Evolutionary conservation across 371 early-diverging fungal species (phyloP), one percentile per base, ranked within the genome.

Genomic region (Syncephalastrum sp.): DNA sequence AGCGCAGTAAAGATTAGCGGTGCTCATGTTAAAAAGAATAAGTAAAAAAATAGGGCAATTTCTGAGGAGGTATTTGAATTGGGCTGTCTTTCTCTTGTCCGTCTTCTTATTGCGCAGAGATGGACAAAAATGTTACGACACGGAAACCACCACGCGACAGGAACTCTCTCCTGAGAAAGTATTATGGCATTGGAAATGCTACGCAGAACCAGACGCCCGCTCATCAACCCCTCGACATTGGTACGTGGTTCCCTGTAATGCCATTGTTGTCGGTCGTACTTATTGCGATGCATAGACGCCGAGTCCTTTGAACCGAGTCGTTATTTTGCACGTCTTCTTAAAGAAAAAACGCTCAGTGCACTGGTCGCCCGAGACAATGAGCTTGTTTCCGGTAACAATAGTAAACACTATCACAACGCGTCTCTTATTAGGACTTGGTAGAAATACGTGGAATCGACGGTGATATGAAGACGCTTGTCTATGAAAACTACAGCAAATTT

Each of bases 381-480:
- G 24, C 80, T 95, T 13, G 83, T 89, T 14, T 74, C 82, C 56
- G 88, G 86, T 85, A 71, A 38, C 52, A 12, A 33, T 10, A 33
- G 29, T 19, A 12, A 14, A 41, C n/a, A 21, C 29, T 41, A 17
- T 29, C 24, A 17, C 29, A 29, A 7, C 24, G 5, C 23, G 14
- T 48, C 17, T 19, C 5, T 48, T 33, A 44, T 25, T n/a, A n/a
- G 16, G 24, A 12, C 19, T 53, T 56, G 44, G 14, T 58, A 81
- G 93, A 91, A 51, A 87, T 93, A 48, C 79, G 91, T 59, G 87
- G 93, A 53, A 84, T 97, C 57, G 95, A 97, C 60, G 92, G 94
- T n/a, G 93, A 93, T 42, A 92, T 95, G 92, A 95, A 97, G 66
- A 94, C 96, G 0, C 77, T 97, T 17, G 97, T 97, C 1, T 97